phyloP scores from a whole-genome alignment of 73 alveolate species.

The Stentor coeruleus region DNA sequence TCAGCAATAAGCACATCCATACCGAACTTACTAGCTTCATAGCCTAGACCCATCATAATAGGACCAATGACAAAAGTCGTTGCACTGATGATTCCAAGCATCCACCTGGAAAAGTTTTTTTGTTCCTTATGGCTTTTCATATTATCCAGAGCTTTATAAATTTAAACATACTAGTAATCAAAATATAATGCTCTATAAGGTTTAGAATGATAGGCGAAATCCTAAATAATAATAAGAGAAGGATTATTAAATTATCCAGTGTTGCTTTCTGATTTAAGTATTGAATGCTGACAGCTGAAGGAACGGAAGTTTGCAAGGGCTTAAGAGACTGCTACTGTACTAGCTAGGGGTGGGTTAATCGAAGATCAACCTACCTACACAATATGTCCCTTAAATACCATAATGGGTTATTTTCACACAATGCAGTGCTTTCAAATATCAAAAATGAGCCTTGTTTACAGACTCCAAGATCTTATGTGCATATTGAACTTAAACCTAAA shows the following conservation, averaged over 20 bases:
- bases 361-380: background rate
- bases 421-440: background rate
- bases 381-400: background rate
- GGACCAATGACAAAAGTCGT: conserved; percentile 6
- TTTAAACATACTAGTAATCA: too few relatives aligned
- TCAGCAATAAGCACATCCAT: conserved; percentile 1
- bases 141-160: too few relatives aligned
- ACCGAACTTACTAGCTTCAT: conserved; percentile 5
- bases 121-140: background rate
- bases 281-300: too few relatives aligned
- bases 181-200: too few relatives aligned
- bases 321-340: too few relatives aligned
- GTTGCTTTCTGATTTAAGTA: too few relatives aligned
- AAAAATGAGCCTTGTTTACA: background rate
- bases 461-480: background rate
- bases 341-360: too few relatives aligned
- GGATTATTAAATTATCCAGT: too few relatives aligned
- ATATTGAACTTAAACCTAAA: background rate
- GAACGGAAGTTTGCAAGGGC: too few relatives aligned
- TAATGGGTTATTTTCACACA: background rate
- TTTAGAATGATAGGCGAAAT: too few relatives aligned
- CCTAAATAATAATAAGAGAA: too few relatives aligned
- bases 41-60: conserved; percentile 1
- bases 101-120: conserved; percentile 13
- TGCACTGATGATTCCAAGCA: conserved; percentile 13